Conservation (phyloP, 179 eudicot genomes). For the Corrigiola litoralis region DNA sequence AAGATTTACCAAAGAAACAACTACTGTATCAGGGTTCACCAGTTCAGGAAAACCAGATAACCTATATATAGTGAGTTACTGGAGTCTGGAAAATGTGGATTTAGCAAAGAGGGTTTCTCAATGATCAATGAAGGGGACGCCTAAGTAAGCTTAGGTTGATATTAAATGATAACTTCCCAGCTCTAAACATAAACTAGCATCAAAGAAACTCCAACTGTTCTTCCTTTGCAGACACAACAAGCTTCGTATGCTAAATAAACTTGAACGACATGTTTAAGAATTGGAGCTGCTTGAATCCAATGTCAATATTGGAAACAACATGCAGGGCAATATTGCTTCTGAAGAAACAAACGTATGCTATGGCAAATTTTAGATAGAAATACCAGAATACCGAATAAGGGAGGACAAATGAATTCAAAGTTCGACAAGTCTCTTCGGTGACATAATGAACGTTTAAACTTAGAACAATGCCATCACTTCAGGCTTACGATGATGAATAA, state of each 20-base stretch:
- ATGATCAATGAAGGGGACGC: too few relatives aligned
- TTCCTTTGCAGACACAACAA: not conserved
- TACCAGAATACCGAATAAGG: not conserved
- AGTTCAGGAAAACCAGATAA: not conserved
- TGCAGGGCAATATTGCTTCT: not conserved
- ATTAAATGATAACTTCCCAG: not conserved
- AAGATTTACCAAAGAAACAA: not conserved
- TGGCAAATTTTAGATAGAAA: not conserved
- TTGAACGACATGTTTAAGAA: not conserved
- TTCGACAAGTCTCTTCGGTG: not conserved
- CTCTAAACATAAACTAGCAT: not conserved
- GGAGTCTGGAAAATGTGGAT: not conserved
- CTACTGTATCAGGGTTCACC: not conserved
- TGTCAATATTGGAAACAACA: slow-evolving; percentile 5
- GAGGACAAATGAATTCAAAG: too few relatives aligned
- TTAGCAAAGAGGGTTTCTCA: not conserved
- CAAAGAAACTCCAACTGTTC: not conserved
- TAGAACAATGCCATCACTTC: not conserved
- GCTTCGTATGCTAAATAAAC: not conserved
- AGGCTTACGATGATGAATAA: not conserved
- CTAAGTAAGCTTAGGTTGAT: not conserved
- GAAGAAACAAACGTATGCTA: not conserved
- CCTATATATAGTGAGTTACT: not conserved
- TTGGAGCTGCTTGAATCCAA: not conserved
- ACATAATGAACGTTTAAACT: not conserved